These are phyloP conservation scores for Trichoderma sp. DNA, from an alignment of 2,329 filamentous ascomycete genomes.

Conservation along the genomic window DNA sequence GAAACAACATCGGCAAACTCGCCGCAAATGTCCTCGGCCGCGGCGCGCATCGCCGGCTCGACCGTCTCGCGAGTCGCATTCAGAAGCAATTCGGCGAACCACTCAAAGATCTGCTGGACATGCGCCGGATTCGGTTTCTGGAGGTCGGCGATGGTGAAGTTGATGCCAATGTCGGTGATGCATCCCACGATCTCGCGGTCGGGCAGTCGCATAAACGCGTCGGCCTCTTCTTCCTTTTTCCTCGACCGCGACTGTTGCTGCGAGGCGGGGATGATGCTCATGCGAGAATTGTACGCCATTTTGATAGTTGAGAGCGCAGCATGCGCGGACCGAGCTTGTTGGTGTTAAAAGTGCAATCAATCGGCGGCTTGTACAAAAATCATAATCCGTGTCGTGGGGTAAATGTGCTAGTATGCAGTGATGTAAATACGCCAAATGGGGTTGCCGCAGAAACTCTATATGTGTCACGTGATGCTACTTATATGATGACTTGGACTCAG, in stretches of 20 bases:
- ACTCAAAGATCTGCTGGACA: conserved; percentile 97
- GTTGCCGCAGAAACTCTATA: conserved; percentile 30
- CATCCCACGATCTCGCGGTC: conserved; percentile 90
- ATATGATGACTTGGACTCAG: neutral
- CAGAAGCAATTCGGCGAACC: conserved; percentile 92
- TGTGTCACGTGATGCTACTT: conserved; percentile 1
- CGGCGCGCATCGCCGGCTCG: conserved; percentile 92
- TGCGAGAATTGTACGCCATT: conserved; percentile 64
- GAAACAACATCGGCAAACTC: conserved; percentile 85
- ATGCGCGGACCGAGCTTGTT: conserved; percentile 1
- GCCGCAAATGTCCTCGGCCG: conserved; percentile 83
- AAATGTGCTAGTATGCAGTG: neutral
- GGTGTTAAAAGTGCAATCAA: neutral
- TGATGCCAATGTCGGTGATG: conserved; percentile 94
- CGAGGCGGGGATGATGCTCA: conserved; percentile 62
- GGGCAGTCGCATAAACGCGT: conserved; percentile 63
- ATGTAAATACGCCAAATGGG: conserved; percentile 14
- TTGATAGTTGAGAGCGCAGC: conserved; percentile 30
- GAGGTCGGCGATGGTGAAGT: conserved; percentile 82
- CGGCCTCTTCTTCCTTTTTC: conserved; percentile 63
- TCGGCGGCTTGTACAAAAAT: neutral
- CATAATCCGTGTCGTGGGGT: conserved; percentile 7
- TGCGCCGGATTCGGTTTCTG: conserved; percentile 93
- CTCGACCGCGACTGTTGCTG: conserved; percentile 56
- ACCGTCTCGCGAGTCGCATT: conserved; percentile 92